phyloP scores from a whole-genome alignment of 129 eudicot genomes.

The Smallanthus sonchifolius region DNA sequence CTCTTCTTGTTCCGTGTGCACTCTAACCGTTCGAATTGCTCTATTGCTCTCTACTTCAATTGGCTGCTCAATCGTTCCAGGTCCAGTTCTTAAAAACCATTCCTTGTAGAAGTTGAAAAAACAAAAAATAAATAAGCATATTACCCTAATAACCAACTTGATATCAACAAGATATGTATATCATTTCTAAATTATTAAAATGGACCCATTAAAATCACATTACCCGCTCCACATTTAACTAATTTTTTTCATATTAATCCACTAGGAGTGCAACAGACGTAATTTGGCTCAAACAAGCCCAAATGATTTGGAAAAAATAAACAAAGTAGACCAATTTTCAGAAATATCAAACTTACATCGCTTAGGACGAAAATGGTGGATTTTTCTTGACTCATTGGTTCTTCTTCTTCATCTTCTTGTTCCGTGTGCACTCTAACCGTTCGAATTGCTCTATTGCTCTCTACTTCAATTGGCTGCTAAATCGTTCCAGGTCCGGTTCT shows the following conservation, averaged over 20 bases:
- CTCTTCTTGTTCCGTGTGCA: not conserved
- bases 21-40: slow-evolving; percentile 10
- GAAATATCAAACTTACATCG: slow-evolving; percentile 30
- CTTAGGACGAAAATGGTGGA: slow-evolving; percentile 18
- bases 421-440: not conserved
- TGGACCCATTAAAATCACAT: not conserved
- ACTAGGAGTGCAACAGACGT: not conserved
- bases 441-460: slow-evolving; percentile 4
- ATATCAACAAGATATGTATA: not conserved
- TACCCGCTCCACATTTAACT: not conserved
- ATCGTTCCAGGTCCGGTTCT: slow-evolving; percentile 10
- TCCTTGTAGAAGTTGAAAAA: slow-evolving; percentile 19
- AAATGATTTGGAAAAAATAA: not conserved
- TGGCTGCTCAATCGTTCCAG: slow-evolving; percentile 28
- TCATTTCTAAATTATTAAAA: not conserved
- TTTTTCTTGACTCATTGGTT: not conserved
- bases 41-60: slow-evolving; percentile 17
- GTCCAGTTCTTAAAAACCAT: slow-evolving; percentile 6
- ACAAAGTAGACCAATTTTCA: not conserved
- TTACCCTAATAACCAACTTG: not conserved
- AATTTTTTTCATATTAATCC: not conserved
- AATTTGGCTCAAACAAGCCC: not conserved
- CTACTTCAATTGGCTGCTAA: slow-evolving; percentile 31
- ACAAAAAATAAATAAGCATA: not conserved
- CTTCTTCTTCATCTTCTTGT: slow-evolving; percentile 1